Base-by-base conservation (phyloP, 2,329 filamentous ascomycete species). In the Chrysosporium queenslandicum region DNA sequence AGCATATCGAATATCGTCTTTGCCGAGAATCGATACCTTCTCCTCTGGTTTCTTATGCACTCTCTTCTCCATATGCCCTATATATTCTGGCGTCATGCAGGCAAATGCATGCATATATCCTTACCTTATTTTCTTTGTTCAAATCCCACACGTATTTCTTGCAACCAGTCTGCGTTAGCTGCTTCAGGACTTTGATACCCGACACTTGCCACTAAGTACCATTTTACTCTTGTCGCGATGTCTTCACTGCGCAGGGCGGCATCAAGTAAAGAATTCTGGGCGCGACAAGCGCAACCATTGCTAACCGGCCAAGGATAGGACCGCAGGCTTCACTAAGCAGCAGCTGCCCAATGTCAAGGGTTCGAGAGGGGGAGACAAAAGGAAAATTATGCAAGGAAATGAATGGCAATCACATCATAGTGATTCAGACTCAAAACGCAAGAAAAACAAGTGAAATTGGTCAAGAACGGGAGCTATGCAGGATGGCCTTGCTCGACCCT, bases 101-200 rank as follows among this genome's bases (percentile, higher is more conserved):
- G 49, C 37, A 23, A 18, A 25, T 52, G 48, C 37, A 52, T 52
- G 50, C 50, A 30, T 20, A 30, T 39, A 7, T 52, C 50, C 50
- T 46, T 40, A 41, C 41, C 32, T 52, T 52, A 40, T 37, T 46
- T n/a, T 45, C 50, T 39, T 30, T 52, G 48, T 50, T 43, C 29
- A 46, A 39, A 21, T 21, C n/a, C 50, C 50, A 46, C 23, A n/a
- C n/a, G n/a, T n/a, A n/a, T n/a, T n/a, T n/a, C n/a, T n/a, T 40
- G 42, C 41, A 52, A 46, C 50, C 50, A 52, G 50, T 46, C 30
- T 18, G 50, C 34, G 27, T 52, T 29, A 46, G 23, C 23, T 37
- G 25, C 23, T 21, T 20, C 42, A 39, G 39, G n/a, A n/a, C 32
- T 46, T 52, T 52, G 50, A 52, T 52, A 14, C 30, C 16, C 11